A percentile compares a stretch with the other conserved stretches of the same genome.
Conservation (phyloP, 371 early-diverging fungal species). For the Mortierella sp. region DNA sequence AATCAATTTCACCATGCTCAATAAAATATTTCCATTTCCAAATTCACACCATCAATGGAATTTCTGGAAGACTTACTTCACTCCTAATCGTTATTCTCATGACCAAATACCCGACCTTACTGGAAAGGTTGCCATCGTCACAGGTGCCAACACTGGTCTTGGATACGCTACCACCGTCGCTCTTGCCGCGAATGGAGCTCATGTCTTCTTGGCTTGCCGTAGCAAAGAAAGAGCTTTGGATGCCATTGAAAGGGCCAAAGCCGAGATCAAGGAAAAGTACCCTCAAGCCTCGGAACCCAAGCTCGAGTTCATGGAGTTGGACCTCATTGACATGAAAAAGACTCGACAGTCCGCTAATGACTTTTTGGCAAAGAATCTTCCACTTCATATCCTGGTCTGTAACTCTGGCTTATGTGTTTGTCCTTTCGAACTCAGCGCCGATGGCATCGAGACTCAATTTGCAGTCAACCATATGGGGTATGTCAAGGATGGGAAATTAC, state of each 20-base stretch:
- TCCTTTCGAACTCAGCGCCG: conserved; percentile 70
- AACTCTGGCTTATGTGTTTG: conserved; percentile 79
- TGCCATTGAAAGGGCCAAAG: conserved; percentile 63
- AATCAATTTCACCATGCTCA: too few species aligned
- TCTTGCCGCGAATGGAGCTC: conserved; percentile 69
- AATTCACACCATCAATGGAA: too few species aligned
- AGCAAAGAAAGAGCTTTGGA: conserved; percentile 58
- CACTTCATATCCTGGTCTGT: conserved; percentile 74
- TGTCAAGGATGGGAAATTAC: too few species aligned
- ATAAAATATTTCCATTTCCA: too few species aligned
- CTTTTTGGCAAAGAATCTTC: conserved; percentile 59
- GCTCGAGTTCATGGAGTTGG: conserved; percentile 69
- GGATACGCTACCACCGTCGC: conserved; percentile 69
- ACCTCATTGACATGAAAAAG: conserved; percentile 67
- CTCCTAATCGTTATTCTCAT: conserved; percentile 36
- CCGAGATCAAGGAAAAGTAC: conserved; percentile 40
- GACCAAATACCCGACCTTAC: conserved; percentile 70
- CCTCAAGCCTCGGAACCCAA: conserved; percentile 47
- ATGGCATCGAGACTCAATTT: conserved; percentile 71
- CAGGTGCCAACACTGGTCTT: conserved; percentile 80
- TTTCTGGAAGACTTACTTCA: conserved; percentile 25
- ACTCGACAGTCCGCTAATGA: conserved; percentile 64
- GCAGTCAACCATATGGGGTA: conserved; percentile 58
- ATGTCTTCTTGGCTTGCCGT: conserved; percentile 72
- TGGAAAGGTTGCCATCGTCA: conserved; percentile 75